Evolutionary conservation across 345 rosid genomes (phyloP).

Genomic region (Brassica nigra): DNA sequence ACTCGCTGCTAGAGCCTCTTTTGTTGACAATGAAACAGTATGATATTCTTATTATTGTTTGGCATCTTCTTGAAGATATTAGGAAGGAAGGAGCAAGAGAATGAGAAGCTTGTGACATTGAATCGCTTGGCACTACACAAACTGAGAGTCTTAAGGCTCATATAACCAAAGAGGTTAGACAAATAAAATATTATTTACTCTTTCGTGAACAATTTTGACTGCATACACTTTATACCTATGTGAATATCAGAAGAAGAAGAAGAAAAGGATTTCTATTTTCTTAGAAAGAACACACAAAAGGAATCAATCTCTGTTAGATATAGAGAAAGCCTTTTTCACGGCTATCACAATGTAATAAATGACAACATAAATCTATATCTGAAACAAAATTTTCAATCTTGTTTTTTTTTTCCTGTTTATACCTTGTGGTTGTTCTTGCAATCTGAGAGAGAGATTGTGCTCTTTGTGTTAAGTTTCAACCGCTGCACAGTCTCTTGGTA

Average conservation of each 20-base stretch:
- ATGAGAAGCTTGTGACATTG: constrained; percentile 25
- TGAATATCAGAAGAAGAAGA: constrained; percentile 24
- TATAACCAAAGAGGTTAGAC: constrained; percentile 52
- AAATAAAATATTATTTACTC: constrained; percentile 32
- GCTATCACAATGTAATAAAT: constrained; percentile 35
- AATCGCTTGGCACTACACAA: constrained; percentile 23
- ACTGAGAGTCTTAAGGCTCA: constrained; percentile 32
- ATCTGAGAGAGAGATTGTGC: not conserved
- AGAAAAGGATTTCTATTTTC: not conserved
- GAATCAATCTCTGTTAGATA: constrained; percentile 25
- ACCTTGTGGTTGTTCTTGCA: not conserved
- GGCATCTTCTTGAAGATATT: constrained; percentile 15
- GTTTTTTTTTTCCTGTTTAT: constrained; percentile 14
- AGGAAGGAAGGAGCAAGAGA: constrained; percentile 42
- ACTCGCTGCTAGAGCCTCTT: not conserved
- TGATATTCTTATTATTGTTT: not conserved
- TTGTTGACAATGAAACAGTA: not conserved
- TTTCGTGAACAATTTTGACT: constrained; percentile 30
- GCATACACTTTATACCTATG: constrained; percentile 30
- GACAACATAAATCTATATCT: constrained; percentile 39
- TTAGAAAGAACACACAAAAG: constrained; percentile 17
- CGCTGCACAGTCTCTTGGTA: constrained; percentile 38
- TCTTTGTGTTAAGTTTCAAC: constrained; percentile 35
- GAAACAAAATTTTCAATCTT: constrained; percentile 30
- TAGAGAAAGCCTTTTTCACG: constrained; percentile 26